These are phyloP conservation scores for Tetratostichococcus sp. DNA, from an alignment of 139 green algal genomes.

Conservation along the genomic window DNA sequence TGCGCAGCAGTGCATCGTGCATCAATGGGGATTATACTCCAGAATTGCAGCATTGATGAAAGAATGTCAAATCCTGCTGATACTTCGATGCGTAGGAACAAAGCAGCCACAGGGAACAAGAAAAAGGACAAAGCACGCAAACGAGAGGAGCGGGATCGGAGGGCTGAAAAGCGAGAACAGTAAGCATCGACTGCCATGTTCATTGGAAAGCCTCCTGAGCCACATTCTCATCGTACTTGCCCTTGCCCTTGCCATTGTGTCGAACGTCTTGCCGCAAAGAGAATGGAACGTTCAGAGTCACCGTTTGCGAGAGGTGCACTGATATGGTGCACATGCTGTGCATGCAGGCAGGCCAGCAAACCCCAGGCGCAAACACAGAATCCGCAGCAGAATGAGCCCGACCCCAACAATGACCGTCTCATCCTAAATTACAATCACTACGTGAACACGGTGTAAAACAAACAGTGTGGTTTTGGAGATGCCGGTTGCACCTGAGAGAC, in stretches of 20 bases:
- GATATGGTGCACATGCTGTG: too few relatives aligned
- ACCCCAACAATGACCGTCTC: neutral
- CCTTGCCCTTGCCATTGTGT: too few relatives aligned
- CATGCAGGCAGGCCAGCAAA: neutral
- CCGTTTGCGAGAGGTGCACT: too few relatives aligned
- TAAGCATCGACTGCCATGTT: neutral
- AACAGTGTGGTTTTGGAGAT: too few relatives aligned
- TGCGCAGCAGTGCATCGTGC: too few relatives aligned
- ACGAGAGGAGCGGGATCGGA: neutral
- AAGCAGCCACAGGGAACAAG: neutral
- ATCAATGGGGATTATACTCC: too few relatives aligned
- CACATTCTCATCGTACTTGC: too few relatives aligned
- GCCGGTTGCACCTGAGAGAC: too few relatives aligned
- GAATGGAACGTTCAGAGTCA: too few relatives aligned
- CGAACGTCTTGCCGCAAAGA: too few relatives aligned
- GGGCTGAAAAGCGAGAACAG: neutral
- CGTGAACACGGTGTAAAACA: neutral
- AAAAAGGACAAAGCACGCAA: neutral
- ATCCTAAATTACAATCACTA: neutral
- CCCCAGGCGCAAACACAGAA: neutral
- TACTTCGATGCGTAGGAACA: neutral
- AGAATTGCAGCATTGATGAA: too few relatives aligned
- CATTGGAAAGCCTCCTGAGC: neutral
- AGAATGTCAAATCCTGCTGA: too few relatives aligned
- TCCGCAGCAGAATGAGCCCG: neutral